Evolutionary conservation across 371 early-diverging fungal genomes (phyloP), one percentile per base, ranked within the genome.

Genomic region (Chytridiales sp.): DNA sequence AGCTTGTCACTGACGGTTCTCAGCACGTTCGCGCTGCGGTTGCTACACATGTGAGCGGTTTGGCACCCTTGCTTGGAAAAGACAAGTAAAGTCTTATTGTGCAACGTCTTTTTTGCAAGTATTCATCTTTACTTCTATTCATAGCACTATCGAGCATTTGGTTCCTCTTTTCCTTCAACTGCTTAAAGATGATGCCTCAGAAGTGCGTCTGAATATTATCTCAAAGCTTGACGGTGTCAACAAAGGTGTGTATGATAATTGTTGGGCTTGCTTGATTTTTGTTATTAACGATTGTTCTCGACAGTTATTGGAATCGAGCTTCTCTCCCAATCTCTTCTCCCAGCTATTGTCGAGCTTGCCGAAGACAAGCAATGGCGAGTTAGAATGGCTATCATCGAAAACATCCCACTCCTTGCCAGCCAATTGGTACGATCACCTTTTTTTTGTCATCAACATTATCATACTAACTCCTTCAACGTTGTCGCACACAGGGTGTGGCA

Each of bases 311-410:
- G 98, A 49, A 92, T 98, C 66, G 96, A 98, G 55, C 86, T 93
- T 21, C 84, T 98, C 35, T 95, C 97, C 27, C 94, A 95, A 68
- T 94, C 94, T 27, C 82, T 98, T 42, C 79, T 98, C 41, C 97
- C 97, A 9, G 99, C 99, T 1, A 97, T 98, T 66, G 91, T 97
- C 27, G 96, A 96, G 67, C 80, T 98, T 40, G 94, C 98, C 40
- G 95, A 98, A 76, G 99, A 98, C 73, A 95, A 95, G 80, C 96
- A 96, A 69, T 98, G 99, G 99, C 92, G 99, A 41, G 96, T 97
- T 55, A 92, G 99, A 31, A 75, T 95, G 61, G 97, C 97, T 2
- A 97, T 98, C 62, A 95, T 98, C 70, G 96, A 96, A 71, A 93
- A 95, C 70, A 95, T 96, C 62, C 99, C 97, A 24, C 80, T 97